Percentiles rank a stretch among this genome's conserved stretches.
These are phyloP conservation scores for Heterobasidion annosum DNA, from an alignment of 1,284 basidiomycete genomes.

Conservation along the genomic window DNA sequence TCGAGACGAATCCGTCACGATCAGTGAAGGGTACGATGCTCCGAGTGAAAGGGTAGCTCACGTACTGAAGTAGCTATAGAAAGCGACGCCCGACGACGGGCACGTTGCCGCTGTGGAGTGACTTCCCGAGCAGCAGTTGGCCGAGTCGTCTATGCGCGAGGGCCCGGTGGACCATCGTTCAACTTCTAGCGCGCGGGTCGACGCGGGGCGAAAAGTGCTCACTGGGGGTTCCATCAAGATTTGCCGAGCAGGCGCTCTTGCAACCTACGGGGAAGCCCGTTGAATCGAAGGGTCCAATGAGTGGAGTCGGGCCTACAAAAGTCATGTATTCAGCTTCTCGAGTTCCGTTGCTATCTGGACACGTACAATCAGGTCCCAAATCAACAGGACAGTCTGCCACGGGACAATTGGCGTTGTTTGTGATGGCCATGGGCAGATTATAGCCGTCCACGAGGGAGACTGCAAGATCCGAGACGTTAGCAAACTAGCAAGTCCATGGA, in stretches of 20 bases:
- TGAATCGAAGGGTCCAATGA: slow-evolving; percentile 27
- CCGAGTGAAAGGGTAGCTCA: slow-evolving; percentile 1
- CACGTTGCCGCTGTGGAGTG: slow-evolving; percentile 32
- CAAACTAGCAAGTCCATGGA: background rate
- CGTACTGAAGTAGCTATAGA: slow-evolving; percentile 39
- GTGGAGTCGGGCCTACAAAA: slow-evolving; percentile 21
- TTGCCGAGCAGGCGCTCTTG: slow-evolving; percentile 31
- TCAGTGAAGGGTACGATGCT: too few species aligned
- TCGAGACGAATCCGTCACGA: too few species aligned
- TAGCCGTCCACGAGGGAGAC: slow-evolving; percentile 22
- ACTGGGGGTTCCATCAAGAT: slow-evolving; percentile 27
- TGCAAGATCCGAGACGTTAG: background rate
- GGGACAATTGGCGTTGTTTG: slow-evolving; percentile 40
- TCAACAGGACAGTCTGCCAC: slow-evolving; percentile 44
- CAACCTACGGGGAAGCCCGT: slow-evolving; percentile 32
- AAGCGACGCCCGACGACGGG: slow-evolving; percentile 28
- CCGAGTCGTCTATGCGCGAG: slow-evolving; percentile 18
- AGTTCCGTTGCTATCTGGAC: slow-evolving; percentile 28
- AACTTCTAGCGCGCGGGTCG: background rate
- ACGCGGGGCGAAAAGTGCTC: background rate
- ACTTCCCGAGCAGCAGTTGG: slow-evolving; percentile 37
- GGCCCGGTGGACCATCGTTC: background rate
- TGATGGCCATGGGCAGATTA: slow-evolving; percentile 50
- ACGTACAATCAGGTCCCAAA: slow-evolving; percentile 35
- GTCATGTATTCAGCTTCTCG: slow-evolving; percentile 13